Base-by-base conservation (phyloP, 2,329 filamentous ascomycete species). In the Trichoderma koningii region DNA sequence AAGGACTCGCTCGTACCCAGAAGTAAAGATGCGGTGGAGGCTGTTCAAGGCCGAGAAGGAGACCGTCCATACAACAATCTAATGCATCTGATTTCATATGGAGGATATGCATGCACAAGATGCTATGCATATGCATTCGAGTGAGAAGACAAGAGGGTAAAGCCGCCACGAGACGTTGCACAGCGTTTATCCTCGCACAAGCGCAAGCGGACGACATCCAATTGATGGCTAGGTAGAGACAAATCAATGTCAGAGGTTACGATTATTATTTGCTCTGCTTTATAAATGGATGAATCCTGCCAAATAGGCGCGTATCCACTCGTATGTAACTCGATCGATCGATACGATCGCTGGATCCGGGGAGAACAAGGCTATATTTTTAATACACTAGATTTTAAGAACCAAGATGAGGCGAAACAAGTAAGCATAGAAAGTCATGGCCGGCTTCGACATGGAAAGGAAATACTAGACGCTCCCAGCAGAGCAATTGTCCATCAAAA, bases 401-500 rank as follows among this genome's bases (percentile, higher is more conserved):
- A 38, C 3, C 34, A 34, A 7, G 21, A 57, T 30, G 30, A 10
- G 48, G 17, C 10, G 41, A 52, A 6, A 12, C 23, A 1, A 38
- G n/a, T n/a, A 23, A 34, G 23, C 41, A 48, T 5, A 44, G 10
- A 9, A 34, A 10, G 9, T 41, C 26, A 26, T 45, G 21, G 12
- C 38, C 23, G 51, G 17, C 50, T 30, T 52, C 21, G 50, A 52
- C 10, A 38, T 9, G 48, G 21, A 21, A 2, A 30, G 30, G 17
- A 63, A 19, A 48, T 52, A 52, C 57, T 45, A 45, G 21, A 17
- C 51, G 44, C 44, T 59, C 30, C 9, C 9, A 44, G 9, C 21
- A 34, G 26, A 21, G 15, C 14, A 38, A 12, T 47, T 57, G 30
- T 41, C 42, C 34, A 19, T 41, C 45, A 87, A 68, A 87, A 79